Conservation (phyloP, 2,329 filamentous ascomycete species). For the Cryphonectria naterciae region DNA sequence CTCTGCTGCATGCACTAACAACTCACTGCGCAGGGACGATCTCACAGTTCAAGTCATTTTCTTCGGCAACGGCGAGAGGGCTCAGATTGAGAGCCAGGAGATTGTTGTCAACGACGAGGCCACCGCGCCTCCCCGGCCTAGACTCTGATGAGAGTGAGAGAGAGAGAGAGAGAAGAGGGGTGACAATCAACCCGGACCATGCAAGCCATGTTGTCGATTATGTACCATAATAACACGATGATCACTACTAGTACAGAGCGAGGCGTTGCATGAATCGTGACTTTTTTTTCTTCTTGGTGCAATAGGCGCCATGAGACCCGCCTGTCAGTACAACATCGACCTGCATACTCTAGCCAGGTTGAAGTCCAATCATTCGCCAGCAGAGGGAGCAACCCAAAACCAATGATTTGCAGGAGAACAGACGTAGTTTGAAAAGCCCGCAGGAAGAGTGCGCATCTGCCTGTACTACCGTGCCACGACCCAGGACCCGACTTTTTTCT, state of each 20-base stretch:
- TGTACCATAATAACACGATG: conserved; percentile 14
- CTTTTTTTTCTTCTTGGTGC: neutral
- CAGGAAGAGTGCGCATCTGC: neutral
- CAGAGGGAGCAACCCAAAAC: neutral
- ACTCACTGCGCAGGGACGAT: conserved; percentile 69
- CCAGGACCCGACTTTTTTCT: neutral
- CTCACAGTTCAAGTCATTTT: conserved; percentile 98
- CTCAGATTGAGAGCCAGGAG: conserved; percentile 59
- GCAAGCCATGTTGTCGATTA: neutral
- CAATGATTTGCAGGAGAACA: neutral
- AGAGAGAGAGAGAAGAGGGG: neutral
- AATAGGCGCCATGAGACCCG: neutral
- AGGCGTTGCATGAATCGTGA: conserved; percentile 20
- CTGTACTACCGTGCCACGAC: neutral
- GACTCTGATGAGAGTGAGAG: neutral
- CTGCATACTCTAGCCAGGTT: neutral
- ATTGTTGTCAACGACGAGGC: conserved; percentile 87
- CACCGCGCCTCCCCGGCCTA: conserved; percentile 58
- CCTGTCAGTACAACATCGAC: neutral
- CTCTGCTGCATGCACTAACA: conserved; percentile 21
- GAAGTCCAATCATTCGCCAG: neutral
- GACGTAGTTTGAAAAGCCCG: neutral
- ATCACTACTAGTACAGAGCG: conserved; percentile 7
- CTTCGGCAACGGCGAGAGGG: conserved; percentile 79
- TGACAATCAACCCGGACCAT: neutral